Base-by-base conservation (phyloP, 768 basidiomycete species). In the Suillus luteus region DNA sequence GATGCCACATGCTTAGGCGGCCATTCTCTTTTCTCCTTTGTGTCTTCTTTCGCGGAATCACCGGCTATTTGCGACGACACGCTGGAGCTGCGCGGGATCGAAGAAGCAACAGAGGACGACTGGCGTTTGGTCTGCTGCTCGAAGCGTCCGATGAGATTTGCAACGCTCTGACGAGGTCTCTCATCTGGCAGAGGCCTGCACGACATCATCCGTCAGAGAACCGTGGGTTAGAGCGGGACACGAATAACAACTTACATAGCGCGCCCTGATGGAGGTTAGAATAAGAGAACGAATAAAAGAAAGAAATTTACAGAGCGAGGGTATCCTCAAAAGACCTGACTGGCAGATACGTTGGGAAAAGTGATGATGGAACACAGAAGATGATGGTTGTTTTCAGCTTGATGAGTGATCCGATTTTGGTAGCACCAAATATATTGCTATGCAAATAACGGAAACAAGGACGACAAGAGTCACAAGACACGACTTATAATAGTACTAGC, bases 81-180 rank as follows among this genome's bases (percentile, higher is more conserved):
- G 68, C 87, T 91, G n/a, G 85, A 81, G 68, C 87, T 88, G 64
- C 90, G 84, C 17, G 85, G 80, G 37, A 67, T 82, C 76, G 65
- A 58, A 33, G 82, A 71, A 19, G 67, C 59, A 35, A 70, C 69
- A 35, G 82, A 72, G 11, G 78, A 68, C 5, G 86, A 77, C 68
- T 85, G 83, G 58, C 86, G 85, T 73, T 91, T 93, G 62, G 82
- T 87, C 77, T 91, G 88, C 69, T 85, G 90, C 75, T 95, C 93
- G 68, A 95, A 95, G 64, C 90, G 85, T 59, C 93, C 93, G 71
- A 95, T 95, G 78, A 95, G 88, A 73, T 93, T 95, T 67, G 93
- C 93, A 55, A 95, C 93, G 70, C 89, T 92, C 73, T 85, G 86
- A 64, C 93, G 89, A 57, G 92, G 92, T 72, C 90, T 85, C 79